These are phyloP conservation scores for Fusarium devonianum DNA, from an alignment of 2,329 filamentous ascomycete species.

Conservation along the genomic window DNA sequence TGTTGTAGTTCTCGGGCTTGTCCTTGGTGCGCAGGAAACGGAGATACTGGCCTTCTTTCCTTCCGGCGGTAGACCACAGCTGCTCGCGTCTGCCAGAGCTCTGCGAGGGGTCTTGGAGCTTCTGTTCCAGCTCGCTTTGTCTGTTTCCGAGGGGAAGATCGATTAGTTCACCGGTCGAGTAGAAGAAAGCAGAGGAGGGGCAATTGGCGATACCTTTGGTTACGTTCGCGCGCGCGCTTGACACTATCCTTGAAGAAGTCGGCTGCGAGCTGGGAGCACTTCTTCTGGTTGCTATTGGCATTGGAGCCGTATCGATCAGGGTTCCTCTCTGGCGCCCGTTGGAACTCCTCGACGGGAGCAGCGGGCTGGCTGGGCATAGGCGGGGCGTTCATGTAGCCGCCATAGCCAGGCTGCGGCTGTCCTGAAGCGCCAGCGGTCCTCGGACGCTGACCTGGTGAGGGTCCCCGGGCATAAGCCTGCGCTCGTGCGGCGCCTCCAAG, in stretches of 20 bases:
- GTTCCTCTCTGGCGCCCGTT: slow-evolving; percentile 82
- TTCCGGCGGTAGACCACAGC: slow-evolving; percentile 83
- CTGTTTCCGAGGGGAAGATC: slow-evolving; percentile 54
- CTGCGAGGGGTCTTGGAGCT: slow-evolving; percentile 79
- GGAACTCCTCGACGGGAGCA: slow-evolving; percentile 74
- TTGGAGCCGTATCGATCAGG: slow-evolving; percentile 76
- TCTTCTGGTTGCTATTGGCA: slow-evolving; percentile 74
- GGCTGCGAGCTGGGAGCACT: slow-evolving; percentile 73
- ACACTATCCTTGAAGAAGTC: slow-evolving; percentile 99
- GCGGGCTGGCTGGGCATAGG: slow-evolving; percentile 68
- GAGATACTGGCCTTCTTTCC: slow-evolving; percentile 90
- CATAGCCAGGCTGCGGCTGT: slow-evolving; percentile 69
- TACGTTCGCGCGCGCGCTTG: slow-evolving; percentile 91
- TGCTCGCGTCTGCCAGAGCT: slow-evolving; percentile 80
- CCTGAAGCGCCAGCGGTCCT: slow-evolving; percentile 78
- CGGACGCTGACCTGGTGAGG: slow-evolving; percentile 77
- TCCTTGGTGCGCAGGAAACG: slow-evolving; percentile 94
- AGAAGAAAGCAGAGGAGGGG: background rate
- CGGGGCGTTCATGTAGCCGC: slow-evolving; percentile 69
- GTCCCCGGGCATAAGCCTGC: slow-evolving; percentile 72
- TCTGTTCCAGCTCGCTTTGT: slow-evolving; percentile 89
- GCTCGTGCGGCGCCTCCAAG: slow-evolving; percentile 75
- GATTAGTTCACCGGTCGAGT: slow-evolving; percentile 14
- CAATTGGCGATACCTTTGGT: slow-evolving; percentile 75
- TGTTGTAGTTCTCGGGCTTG: slow-evolving; percentile 91